Percentiles rank a stretch among this genome's conserved stretches.
Conservation (phyloP, 192 early-diverging fungal species). For the Pilaira anomala region DNA sequence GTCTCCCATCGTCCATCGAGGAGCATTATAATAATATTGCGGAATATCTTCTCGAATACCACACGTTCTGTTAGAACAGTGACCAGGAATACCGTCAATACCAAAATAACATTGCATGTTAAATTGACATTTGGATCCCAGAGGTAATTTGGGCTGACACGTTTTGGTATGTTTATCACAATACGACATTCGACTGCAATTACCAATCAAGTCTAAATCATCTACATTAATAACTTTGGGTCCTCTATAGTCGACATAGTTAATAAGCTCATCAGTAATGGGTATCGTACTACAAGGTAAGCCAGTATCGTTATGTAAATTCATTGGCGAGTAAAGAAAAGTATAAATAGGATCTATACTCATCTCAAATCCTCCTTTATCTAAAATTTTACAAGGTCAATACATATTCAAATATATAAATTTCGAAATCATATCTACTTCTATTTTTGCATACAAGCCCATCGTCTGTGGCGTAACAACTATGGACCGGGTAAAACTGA, state of each 20-base stretch:
- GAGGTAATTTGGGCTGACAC: conserved; percentile 32
- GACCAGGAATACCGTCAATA: conserved; percentile 24
- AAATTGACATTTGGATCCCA: conserved; percentile 22
- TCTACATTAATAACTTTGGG: conserved; percentile 26
- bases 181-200: conserved; percentile 32
- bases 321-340: conserved; percentile 20
- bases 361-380: conserved; percentile 29
- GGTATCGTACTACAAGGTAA: conserved; percentile 31
- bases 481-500: conserved; percentile 34
- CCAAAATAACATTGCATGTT: conserved; percentile 33
- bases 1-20: conserved; percentile 30
- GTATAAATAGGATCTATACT: conserved; percentile 17
- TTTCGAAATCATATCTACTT: conserved; percentile 7
- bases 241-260: conserved; percentile 32
- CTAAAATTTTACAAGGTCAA: background rate
- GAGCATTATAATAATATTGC: background rate
- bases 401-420: background rate
- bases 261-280: conserved; percentile 19
- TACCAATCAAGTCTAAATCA: conserved; percentile 32
- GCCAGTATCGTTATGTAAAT: conserved; percentile 26
- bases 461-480: conserved; percentile 27
- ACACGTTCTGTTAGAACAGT: conserved; percentile 23
- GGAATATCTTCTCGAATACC: conserved; percentile 23
- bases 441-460: conserved; percentile 26
- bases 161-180: conserved; percentile 31